These are phyloP conservation scores for Macrophomina tecta DNA, from an alignment of 2,329 filamentous ascomycete genomes.

Conservation along the genomic window DNA sequence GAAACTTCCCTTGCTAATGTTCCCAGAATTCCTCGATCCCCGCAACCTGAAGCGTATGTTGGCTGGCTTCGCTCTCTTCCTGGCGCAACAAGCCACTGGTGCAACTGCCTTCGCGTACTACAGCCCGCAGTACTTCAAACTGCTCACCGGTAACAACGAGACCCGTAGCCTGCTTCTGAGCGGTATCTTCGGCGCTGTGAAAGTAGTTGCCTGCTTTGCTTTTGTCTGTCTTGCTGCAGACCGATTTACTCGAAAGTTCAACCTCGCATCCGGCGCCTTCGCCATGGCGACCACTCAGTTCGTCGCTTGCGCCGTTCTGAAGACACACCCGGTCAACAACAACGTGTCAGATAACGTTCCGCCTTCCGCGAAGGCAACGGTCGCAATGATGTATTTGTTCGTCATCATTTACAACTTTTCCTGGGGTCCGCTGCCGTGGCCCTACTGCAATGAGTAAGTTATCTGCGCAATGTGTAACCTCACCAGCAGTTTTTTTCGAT, in stretches of 20 bases:
- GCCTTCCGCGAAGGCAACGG: constrained; percentile 54
- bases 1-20: not conserved
- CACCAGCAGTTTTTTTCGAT: not conserved
- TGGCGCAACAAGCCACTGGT: constrained; percentile 60
- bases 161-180: constrained; percentile 56
- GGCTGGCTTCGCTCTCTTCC: constrained; percentile 56
- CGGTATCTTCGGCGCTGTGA: constrained; percentile 61
- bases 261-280: constrained; percentile 39
- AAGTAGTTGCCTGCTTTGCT: constrained; percentile 58
- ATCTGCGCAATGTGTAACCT: not conserved
- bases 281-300: constrained; percentile 47
- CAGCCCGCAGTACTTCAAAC: constrained; percentile 61
- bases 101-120: constrained; percentile 63
- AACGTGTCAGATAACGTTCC: constrained; percentile 36
- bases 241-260: constrained; percentile 51
- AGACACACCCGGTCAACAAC: constrained; percentile 34
- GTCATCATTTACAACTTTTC: constrained; percentile 61
- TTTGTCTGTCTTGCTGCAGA: constrained; percentile 63
- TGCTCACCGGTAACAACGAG: constrained; percentile 54
- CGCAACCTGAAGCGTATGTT: constrained; percentile 54
- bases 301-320: constrained; percentile 39
- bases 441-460: constrained; percentile 56
- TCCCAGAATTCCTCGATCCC: constrained; percentile 51
- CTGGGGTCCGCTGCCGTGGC: constrained; percentile 61
- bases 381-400: constrained; percentile 62